Evolutionary conservation across 2,329 filamentous ascomycete genomes (phyloP).

Genomic region (Aspergillus terreus): DNA sequence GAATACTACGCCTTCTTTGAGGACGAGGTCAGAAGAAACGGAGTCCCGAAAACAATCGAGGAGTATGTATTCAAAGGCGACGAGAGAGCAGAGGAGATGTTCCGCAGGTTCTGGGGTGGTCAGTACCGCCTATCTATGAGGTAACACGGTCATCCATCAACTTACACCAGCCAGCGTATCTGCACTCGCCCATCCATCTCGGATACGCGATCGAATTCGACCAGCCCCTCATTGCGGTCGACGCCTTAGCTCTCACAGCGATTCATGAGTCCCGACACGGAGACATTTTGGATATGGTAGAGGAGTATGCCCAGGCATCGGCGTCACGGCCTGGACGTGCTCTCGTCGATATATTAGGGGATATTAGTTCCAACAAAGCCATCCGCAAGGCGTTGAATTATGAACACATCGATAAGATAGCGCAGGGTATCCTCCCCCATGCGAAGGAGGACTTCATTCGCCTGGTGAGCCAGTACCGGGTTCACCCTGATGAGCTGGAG

Average conservation of each 20-base stretch:
- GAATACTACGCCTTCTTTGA: slow-evolving; percentile 23
- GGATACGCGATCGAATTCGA: slow-evolving; percentile 16
- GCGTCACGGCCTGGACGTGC: background rate
- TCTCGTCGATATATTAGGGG: slow-evolving; percentile 6
- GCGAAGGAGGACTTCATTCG: slow-evolving; percentile 10
- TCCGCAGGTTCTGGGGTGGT: slow-evolving; percentile 16
- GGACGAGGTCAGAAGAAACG: slow-evolving; percentile 15
- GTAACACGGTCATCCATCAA: background rate
- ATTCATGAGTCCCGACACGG: slow-evolving; percentile 12
- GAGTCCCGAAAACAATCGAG: slow-evolving; percentile 14
- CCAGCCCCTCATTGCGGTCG: slow-evolving; percentile 12
- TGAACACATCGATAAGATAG: slow-evolving; percentile 9
- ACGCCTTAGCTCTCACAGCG: slow-evolving; percentile 13
- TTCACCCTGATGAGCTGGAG: slow-evolving; percentile 6
- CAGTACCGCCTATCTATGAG: background rate
- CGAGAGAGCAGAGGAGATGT: slow-evolving; percentile 17
- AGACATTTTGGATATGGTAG: slow-evolving; percentile 6
- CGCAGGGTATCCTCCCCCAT: slow-evolving; percentile 7
- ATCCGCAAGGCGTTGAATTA: slow-evolving; percentile 12
- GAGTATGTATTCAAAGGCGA: slow-evolving; percentile 22
- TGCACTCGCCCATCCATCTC: slow-evolving; percentile 14
- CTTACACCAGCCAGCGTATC: slow-evolving; percentile 7
- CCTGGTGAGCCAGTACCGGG: slow-evolving; percentile 9
- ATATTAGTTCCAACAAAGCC: slow-evolving; percentile 4
- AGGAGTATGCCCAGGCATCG: background rate